Conservation (phyloP, 192 early-diverging fungal genomes). For the Backusella mclennaniae region DNA sequence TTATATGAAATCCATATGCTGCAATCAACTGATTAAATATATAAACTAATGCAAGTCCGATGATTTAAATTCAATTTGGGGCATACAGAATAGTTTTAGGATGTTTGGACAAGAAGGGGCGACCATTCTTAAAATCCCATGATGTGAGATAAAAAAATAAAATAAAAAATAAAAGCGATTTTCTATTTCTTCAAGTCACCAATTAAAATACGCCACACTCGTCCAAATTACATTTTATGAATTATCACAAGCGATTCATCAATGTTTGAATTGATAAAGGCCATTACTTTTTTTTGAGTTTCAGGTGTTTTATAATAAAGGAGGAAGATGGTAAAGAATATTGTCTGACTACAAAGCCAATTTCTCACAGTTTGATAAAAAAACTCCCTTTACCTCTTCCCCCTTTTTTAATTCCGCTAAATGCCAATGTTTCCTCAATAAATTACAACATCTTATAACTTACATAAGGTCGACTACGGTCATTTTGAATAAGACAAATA, state of each 20-base stretch:
- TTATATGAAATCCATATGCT: not conserved
- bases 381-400: not conserved
- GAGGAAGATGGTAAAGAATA: too few relatives aligned
- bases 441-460: not conserved
- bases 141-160: not conserved
- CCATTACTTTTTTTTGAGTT: not conserved
- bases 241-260: not conserved
- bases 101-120: not conserved
- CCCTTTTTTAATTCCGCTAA: not conserved
- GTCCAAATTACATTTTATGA: not conserved
- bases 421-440: not conserved
- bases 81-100: not conserved
- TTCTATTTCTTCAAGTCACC: not conserved
- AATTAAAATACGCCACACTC: conserved; percentile 3
- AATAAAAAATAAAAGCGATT: too few relatives aligned
- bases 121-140: not conserved
- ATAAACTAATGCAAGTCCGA: not conserved
- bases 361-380: not conserved
- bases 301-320: not conserved
- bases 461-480: not conserved
- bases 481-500: not conserved
- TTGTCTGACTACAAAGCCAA: not conserved
- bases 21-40: not conserved
- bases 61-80: not conserved
- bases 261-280: not conserved